Evolutionary conservation across 2,329 filamentous ascomycete species (phyloP).

Genomic region (Pestalotiopsis sp.): DNA sequence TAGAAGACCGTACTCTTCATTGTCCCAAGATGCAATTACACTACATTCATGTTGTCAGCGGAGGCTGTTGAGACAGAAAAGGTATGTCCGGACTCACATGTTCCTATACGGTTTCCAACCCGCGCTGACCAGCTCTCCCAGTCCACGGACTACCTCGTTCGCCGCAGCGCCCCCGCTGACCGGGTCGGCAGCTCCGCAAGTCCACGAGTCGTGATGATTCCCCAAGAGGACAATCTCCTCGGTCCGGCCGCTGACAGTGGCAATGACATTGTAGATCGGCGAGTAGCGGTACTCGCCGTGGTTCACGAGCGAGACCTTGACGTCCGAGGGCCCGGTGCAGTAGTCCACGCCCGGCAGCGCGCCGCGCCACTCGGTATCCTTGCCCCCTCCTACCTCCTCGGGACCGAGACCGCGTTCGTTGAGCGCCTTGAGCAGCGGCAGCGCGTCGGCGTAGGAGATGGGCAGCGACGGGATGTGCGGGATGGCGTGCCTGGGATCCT

Average conservation of each 20-base stretch:
- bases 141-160: conserved; percentile 67
- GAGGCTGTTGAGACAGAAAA: conserved; percentile 60
- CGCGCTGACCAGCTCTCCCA: conserved; percentile 61
- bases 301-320: conserved; percentile 59
- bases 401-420: conserved; percentile 64
- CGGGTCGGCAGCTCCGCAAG: conserved; percentile 70
- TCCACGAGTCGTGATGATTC: conserved; percentile 75
- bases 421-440: conserved; percentile 66
- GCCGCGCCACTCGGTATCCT: conserved; percentile 12
- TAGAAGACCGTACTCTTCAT: conserved; percentile 69
- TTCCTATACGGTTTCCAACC: conserved; percentile 63
- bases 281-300: conserved; percentile 19
- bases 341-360: conserved; percentile 16
- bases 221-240: conserved; percentile 71
- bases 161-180: conserved; percentile 70
- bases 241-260: conserved; percentile 67
- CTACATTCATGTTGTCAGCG: conserved; percentile 69
- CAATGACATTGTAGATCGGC: conserved; percentile 58
- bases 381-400: conserved; percentile 4
- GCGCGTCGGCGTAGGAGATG: conserved; percentile 68
- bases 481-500: conserved; percentile 54
- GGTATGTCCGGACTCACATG: conserved; percentile 41
- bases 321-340: conserved; percentile 13
- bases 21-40: conserved; percentile 61
- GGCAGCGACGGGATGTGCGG: conserved; percentile 59